These are phyloP conservation scores for Phytophthora niederhauseri DNA, from an alignment of 352 stramenopile species.

Conservation along the genomic window DNA sequence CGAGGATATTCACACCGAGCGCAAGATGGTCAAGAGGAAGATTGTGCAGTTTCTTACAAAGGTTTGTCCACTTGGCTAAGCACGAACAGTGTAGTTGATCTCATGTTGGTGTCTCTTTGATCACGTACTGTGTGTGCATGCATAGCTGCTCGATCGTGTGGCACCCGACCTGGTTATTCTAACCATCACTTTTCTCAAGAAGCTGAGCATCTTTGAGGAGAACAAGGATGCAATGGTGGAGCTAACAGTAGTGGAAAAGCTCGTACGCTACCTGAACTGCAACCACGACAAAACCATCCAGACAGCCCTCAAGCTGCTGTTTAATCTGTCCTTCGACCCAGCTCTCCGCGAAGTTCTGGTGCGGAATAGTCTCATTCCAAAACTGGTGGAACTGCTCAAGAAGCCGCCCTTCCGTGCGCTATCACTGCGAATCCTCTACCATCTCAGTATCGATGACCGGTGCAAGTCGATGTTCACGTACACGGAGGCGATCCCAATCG, in stretches of 20 bases:
- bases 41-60: constrained; percentile 85
- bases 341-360: constrained; percentile 86
- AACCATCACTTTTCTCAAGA: constrained; percentile 93
- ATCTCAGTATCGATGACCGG: constrained; percentile 94
- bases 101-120: constrained; percentile 19
- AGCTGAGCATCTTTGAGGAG: constrained; percentile 95
- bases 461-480: constrained; percentile 97
- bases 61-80: constrained; percentile 27
- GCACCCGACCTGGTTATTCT: constrained; percentile 91
- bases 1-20: constrained; percentile 93
- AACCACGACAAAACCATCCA: constrained; percentile 89
- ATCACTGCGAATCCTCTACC: constrained; percentile 93
- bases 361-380: constrained; percentile 90
- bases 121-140: not conserved
- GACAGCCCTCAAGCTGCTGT: constrained; percentile 89
- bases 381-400: constrained; percentile 94
- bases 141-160: constrained; percentile 87
- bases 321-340: constrained; percentile 96
- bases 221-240: constrained; percentile 95
- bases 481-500: constrained; percentile 93
- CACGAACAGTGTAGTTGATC: not conserved
- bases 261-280: constrained; percentile 81
- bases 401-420: constrained; percentile 89
- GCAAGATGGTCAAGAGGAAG: constrained; percentile 97
- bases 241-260: constrained; percentile 74